phyloP scores from a whole-genome alignment of 192 early-diverging fungal genomes.

The Mortierella hygrophila region DNA sequence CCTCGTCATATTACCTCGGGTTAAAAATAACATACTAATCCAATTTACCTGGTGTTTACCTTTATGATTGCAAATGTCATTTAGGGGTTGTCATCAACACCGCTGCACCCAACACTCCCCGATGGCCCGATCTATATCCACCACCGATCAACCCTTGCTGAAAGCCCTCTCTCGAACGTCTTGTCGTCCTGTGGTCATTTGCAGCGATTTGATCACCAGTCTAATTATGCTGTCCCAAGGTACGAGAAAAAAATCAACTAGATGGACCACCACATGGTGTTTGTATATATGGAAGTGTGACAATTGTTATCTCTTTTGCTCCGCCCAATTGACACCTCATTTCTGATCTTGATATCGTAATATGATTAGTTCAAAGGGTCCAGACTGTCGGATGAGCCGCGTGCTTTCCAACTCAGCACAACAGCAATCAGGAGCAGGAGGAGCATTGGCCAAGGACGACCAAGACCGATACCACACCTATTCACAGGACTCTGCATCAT shows the following conservation, averaged over 20 bases:
- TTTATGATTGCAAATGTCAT: not conserved
- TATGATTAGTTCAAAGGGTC: not conserved
- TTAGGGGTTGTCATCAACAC: slow-evolving; percentile 8
- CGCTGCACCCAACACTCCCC: slow-evolving; percentile 29
- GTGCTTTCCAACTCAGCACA: not conserved
- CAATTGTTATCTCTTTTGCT: not conserved
- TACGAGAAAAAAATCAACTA: not conserved
- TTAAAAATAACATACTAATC: slow-evolving; percentile 4
- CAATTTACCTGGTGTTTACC: slow-evolving; percentile 5
- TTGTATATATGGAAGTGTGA: no score
- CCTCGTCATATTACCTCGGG: not conserved
- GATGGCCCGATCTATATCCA: slow-evolving; percentile 53
- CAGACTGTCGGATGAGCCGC: slow-evolving; percentile 4
- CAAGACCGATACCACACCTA: not conserved
- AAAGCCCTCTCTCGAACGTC: slow-evolving; percentile 14
- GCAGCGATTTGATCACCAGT: slow-evolving; percentile 32
- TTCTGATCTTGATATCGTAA: no score
- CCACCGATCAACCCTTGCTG: slow-evolving; percentile 34
- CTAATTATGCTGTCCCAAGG: not conserved
- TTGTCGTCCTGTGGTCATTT: slow-evolving; percentile 26
- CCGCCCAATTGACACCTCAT: not conserved
- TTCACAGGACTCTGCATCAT: not conserved
- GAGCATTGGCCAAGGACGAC: not conserved
- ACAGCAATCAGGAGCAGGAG: not conserved
- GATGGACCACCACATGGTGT: no score